These are phyloP conservation scores for Trichoderma brevicompactum DNA, from an alignment of 2,329 filamentous ascomycete genomes.

Conservation along the genomic window DNA sequence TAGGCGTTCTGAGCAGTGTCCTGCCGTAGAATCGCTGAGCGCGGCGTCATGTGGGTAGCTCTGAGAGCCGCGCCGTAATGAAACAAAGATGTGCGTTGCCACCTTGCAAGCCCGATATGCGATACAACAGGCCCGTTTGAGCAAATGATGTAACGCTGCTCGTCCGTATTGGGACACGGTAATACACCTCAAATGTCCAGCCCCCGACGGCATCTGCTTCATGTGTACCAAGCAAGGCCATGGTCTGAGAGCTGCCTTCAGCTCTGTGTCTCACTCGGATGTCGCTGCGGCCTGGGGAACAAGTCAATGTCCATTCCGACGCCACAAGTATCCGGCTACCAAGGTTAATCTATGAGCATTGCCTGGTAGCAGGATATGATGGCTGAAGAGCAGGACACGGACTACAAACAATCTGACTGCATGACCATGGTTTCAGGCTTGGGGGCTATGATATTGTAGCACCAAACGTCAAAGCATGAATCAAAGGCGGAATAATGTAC, in stretches of 20 bases:
- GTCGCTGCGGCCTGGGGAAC: background rate
- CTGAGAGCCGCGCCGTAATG: conserved; percentile 11
- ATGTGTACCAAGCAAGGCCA: background rate
- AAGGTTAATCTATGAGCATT: background rate
- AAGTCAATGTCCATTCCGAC: background rate
- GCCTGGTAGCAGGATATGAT: background rate
- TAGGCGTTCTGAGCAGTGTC: background rate
- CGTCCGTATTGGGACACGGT: conserved; percentile 7
- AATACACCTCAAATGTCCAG: background rate
- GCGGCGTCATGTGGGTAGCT: background rate
- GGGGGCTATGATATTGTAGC: background rate
- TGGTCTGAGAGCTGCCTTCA: no score
- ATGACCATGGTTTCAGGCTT: background rate
- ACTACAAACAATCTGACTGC: conserved; percentile 8
- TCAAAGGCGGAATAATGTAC: background rate
- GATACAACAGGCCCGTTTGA: background rate
- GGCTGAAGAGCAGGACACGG: background rate
- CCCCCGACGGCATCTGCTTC: background rate
- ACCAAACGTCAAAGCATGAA: background rate
- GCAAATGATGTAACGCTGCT: conserved; percentile 17
- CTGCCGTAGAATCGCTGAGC: background rate
- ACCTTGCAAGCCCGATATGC: background rate
- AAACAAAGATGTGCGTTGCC: background rate
- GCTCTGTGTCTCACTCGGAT: background rate
- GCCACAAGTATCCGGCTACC: background rate